Conservation (phyloP, 1,139 yeast genomes). For the Yamadazyma spencermartinsiae region DNA sequence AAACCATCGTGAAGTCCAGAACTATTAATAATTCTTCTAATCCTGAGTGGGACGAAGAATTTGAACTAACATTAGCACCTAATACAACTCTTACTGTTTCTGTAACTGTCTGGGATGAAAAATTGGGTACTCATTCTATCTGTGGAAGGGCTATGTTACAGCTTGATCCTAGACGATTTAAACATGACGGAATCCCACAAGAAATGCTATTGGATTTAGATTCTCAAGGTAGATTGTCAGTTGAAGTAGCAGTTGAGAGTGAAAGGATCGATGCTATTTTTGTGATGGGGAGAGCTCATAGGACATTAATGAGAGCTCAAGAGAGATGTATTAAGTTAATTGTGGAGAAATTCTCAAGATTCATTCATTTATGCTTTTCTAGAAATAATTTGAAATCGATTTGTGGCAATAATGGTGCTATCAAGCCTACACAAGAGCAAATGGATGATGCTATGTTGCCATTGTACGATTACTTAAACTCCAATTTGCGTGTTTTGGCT, state of each 20-base stretch:
- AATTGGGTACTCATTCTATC: slow-evolving; percentile 57
- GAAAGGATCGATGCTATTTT: slow-evolving; percentile 78
- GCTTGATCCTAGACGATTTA: slow-evolving; percentile 64
- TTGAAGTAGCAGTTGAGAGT: slow-evolving; percentile 74
- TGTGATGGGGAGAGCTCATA: slow-evolving; percentile 73
- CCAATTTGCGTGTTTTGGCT: slow-evolving; percentile 67
- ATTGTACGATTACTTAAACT: slow-evolving; percentile 70
- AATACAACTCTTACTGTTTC: slow-evolving; percentile 46
- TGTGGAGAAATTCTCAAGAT: slow-evolving; percentile 58
- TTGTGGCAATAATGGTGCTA: slow-evolving; percentile 52
- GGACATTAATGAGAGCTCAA: slow-evolving; percentile 62
- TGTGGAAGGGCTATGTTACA: slow-evolving; percentile 69
- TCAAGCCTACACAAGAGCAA: slow-evolving; percentile 50
- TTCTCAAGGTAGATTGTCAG: slow-evolving; percentile 62
- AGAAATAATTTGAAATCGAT: slow-evolving; percentile 48
- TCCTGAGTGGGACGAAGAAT: slow-evolving; percentile 90
- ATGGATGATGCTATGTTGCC: slow-evolving; percentile 74
- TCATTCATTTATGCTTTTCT: slow-evolving; percentile 43
- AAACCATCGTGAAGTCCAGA: slow-evolving; percentile 71
- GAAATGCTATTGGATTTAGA: slow-evolving; percentile 64
- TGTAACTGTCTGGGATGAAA: slow-evolving; percentile 76
- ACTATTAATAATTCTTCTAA: slow-evolving; percentile 59
- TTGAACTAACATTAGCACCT: slow-evolving; percentile 57
- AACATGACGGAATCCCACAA: slow-evolving; percentile 68
- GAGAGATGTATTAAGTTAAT: slow-evolving; percentile 65